Evolutionary conservation across 306 rosid genomes (phyloP).

Genomic region (Trifolium repens): DNA sequence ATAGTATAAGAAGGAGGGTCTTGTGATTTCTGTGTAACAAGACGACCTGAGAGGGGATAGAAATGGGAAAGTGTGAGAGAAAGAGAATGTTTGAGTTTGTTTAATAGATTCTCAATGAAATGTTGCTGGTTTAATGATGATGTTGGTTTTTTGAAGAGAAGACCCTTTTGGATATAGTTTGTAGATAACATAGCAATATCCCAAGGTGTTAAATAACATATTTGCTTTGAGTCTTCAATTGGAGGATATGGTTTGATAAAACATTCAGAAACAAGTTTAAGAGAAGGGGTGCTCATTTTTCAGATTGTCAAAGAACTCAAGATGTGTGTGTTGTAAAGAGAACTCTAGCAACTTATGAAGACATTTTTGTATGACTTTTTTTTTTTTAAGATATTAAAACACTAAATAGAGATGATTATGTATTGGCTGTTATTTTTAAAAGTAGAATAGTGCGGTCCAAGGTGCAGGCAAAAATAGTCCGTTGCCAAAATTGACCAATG

Average conservation of each 20-base stretch:
- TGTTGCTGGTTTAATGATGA: neutral
- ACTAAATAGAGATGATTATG: too few species aligned
- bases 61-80: conserved; percentile 60
- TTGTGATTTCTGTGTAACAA: conserved; percentile 41
- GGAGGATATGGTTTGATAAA: conserved; percentile 46
- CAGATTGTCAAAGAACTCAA: neutral
- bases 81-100: conserved; percentile 53
- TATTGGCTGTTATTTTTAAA: too few species aligned
- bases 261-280: conserved; percentile 38
- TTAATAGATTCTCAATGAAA: conserved; percentile 43
- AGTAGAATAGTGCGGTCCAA: too few species aligned
- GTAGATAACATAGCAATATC: conserved; percentile 58
- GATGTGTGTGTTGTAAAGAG: neutral
- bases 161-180: conserved; percentile 71
- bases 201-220: conserved; percentile 47
- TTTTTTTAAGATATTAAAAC: too few species aligned
- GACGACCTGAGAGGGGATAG: conserved; percentile 65
- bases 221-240: neutral
- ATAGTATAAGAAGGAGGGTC: conserved; percentile 38
- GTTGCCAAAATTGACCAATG: too few species aligned
- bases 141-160: conserved; percentile 64
- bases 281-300: conserved; percentile 17
- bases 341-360: neutral
- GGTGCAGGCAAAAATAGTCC: too few species aligned
- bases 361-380: neutral